Percentiles rank a stretch among this genome's conserved stretches.
phyloP scores from a whole-genome alignment of 768 basidiomycete genomes.

The Piloderma croceum region DNA sequence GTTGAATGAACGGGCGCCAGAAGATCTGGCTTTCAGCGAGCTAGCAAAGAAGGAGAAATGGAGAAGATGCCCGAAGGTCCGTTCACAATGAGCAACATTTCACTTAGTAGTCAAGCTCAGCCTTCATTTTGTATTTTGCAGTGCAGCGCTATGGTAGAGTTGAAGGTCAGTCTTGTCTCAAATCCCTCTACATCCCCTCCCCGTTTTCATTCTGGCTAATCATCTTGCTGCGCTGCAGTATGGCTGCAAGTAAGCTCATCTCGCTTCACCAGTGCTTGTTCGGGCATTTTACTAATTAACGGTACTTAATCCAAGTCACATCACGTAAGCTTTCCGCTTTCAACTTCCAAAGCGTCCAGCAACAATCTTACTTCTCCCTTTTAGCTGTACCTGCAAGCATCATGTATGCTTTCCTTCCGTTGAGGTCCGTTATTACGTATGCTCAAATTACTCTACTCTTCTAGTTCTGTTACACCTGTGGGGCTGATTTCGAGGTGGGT shows the following conservation, averaged over 20 bases:
- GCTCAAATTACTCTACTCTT: not conserved
- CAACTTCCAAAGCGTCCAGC: too few species aligned
- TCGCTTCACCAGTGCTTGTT: too few species aligned
- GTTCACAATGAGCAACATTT: not conserved
- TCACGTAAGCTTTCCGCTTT: too few species aligned
- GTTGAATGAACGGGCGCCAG: slow-evolving; percentile 11
- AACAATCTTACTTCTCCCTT: slow-evolving; percentile 10
- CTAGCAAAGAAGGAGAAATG: slow-evolving; percentile 18
- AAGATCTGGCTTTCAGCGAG: slow-evolving; percentile 16
- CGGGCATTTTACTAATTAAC: too few species aligned
- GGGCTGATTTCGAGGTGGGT: slow-evolving; percentile 19
- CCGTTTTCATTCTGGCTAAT: not conserved
- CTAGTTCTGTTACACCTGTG: slow-evolving; percentile 19
- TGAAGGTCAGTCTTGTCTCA: slow-evolving; percentile 23
- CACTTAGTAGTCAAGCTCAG: not conserved
- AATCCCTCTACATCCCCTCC: not conserved
- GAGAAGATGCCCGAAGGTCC: slow-evolving; percentile 18
- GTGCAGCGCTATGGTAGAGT: slow-evolving; percentile 19
- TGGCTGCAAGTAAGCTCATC: too few species aligned
- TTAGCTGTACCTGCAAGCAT: slow-evolving; percentile 18
- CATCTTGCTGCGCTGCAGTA: too few species aligned
- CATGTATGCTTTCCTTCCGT: slow-evolving; percentile 11
- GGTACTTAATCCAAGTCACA: too few species aligned
- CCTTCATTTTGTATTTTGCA: slow-evolving; percentile 1
- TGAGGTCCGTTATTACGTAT: slow-evolving; percentile 9